Evolutionary conservation across 305 asterid species (phyloP).

Genomic region (Fraxinus baroniana): DNA sequence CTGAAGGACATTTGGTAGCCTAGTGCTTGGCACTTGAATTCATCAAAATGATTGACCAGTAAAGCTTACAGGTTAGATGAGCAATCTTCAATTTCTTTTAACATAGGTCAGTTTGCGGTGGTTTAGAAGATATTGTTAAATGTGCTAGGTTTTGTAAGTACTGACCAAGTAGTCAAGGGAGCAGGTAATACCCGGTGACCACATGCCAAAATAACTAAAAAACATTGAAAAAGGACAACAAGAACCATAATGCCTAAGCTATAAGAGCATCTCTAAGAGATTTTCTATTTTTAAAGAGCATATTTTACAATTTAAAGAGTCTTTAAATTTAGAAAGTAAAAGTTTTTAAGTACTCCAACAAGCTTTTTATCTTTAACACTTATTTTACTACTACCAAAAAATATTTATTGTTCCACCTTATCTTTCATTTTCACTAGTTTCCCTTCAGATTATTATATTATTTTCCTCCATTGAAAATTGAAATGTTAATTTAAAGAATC

Average conservation of each 20-base stretch:
- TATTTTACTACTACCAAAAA: too few species aligned
- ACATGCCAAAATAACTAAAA: conserved; percentile 15
- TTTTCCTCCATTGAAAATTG: too few species aligned
- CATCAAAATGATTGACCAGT: background rate
- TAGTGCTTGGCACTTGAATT: background rate
- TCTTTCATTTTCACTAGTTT: too few species aligned
- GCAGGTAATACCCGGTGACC: background rate
- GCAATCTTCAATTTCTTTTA: conserved; percentile 16
- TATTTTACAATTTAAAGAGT: too few species aligned
- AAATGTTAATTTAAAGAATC: too few species aligned
- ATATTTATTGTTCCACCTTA: too few species aligned
- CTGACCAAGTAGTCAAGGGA: background rate
- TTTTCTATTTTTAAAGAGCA: too few species aligned
- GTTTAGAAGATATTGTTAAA: conserved; percentile 4
- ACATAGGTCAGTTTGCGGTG: background rate
- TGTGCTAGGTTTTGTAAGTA: conserved; percentile 5
- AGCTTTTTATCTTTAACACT: too few species aligned
- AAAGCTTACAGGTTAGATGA: background rate
- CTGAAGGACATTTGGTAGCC: conserved; percentile 11
- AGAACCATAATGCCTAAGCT: background rate
- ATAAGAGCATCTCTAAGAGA: background rate
- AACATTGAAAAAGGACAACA: background rate
- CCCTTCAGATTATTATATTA: too few species aligned
- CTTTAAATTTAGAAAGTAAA: too few species aligned
- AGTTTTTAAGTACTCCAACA: too few species aligned